Base-by-base conservation (phyloP, 345 rosid species). In the Erucastrum elatum region DNA sequence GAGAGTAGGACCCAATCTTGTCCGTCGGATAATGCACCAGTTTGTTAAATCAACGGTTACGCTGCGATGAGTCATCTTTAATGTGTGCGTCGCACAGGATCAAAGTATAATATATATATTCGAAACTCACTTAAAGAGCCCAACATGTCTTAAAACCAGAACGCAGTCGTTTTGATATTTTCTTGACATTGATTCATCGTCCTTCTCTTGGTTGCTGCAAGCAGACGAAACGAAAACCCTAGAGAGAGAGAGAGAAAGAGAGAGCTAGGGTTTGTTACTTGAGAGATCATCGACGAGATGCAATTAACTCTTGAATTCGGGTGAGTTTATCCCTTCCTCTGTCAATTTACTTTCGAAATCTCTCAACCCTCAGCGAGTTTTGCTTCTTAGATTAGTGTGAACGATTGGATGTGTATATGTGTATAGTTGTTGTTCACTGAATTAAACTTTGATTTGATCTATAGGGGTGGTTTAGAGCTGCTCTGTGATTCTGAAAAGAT, bases 401-500 rank as follows among this genome's bases (percentile, higher is more conserved):
- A 16, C 26, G 25, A 53, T 53, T 53, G 59, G 15, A 53, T 53
- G 4, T 3, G 12, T 13, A 4, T 13, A 29, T 34, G 35, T 34
- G 8, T 46, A 34, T 6, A 39, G 58, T 68, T 76, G 16, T 17
- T 68, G 31, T 49, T 68, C 29, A 46, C 37, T 76, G 39, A 69
- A 62, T 49, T 49, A 46, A 66, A 53, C 8, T 13, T 60, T 30
- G 5, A 2, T 17, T 37, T 71, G 66, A 29, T 53, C 58, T 84
- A 84, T 85, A 95, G 97, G 25, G 98, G 99, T 27, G 96, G 97
- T 27, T 83, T 94, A 61, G 95, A 94, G 82, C 90, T 94, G 75
- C 90, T 92, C 29, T 91, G 93, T 75, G 83, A 92, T 53, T 87
- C 93, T 17, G 87, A 84, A 27, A 92, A 90, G 88, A 81, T 90